Percentiles rank a stretch among this genome's conserved stretches.
Conservation (phyloP, 1,139 yeast genomes). For the Saccharomyces hybrid region DNA sequence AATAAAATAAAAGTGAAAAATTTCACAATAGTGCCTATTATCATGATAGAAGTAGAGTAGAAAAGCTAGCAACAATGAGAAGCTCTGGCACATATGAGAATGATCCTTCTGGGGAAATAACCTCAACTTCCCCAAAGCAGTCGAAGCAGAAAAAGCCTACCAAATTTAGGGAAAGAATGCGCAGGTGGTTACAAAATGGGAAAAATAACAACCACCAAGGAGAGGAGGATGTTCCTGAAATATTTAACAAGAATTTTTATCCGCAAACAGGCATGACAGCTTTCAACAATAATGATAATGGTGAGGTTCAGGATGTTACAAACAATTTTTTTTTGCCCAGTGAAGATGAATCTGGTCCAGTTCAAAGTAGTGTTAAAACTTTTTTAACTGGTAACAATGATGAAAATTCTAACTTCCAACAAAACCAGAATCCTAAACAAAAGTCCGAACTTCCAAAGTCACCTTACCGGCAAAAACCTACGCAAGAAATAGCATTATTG, state of each 20-base stretch:
- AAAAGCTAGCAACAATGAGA: background rate
- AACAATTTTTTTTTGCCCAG: conserved; percentile 1
- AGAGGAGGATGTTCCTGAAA: background rate
- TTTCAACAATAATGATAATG: background rate
- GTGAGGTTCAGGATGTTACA: background rate
- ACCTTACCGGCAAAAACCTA: background rate
- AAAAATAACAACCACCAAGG: background rate
- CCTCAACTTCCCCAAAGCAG: background rate
- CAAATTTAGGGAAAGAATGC: background rate
- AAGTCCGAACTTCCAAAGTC: background rate
- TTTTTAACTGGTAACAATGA: conserved; percentile 5
- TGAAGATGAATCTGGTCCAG: background rate
- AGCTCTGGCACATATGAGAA: background rate
- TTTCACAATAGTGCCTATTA: background rate
- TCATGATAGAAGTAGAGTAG: background rate
- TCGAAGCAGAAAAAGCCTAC: background rate
- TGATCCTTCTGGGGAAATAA: background rate
- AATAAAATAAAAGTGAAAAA: background rate
- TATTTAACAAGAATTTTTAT: background rate
- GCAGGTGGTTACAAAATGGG: background rate
- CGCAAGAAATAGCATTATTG: background rate
- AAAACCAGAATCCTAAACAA: background rate
- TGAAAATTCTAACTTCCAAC: background rate
- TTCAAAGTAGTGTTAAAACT: background rate
- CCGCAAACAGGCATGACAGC: background rate